Conservation (phyloP, 2,329 filamentous ascomycete genomes). For the Eurotiales sp. region DNA sequence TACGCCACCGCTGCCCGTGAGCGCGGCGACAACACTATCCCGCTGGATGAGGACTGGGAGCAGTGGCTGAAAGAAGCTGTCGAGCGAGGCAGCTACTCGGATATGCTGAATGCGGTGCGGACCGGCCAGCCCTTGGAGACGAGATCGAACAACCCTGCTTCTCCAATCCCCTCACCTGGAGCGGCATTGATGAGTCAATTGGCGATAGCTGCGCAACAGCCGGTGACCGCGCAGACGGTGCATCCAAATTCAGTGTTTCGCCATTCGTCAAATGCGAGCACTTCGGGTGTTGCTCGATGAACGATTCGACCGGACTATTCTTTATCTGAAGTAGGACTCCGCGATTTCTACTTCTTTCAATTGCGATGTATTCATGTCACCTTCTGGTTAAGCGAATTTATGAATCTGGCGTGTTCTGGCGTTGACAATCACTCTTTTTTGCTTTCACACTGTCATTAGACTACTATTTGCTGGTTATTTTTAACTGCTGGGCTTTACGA, state of each 20-base stretch:
- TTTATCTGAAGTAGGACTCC: neutral
- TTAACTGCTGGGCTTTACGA: too few relatives aligned
- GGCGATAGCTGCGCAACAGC: conserved; percentile 7
- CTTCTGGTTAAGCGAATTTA: neutral
- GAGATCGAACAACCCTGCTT: conserved; percentile 22
- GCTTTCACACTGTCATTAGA: conserved; percentile 4
- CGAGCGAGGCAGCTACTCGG: conserved; percentile 46
- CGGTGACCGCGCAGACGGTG: neutral
- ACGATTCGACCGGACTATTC: neutral
- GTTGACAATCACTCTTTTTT: conserved; percentile 6
- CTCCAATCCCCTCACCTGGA: conserved; percentile 19
- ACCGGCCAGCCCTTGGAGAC: conserved; percentile 32
- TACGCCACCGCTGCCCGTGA: conserved; percentile 52
- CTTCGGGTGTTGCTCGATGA: conserved; percentile 12
- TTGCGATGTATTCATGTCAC: neutral
- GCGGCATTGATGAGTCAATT: conserved; percentile 16
- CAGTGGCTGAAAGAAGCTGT: conserved; percentile 57
- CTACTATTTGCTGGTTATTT: too few relatives aligned
- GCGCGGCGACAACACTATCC: conserved; percentile 44
- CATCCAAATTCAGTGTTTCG: neutral
- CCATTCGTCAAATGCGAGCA: conserved; percentile 2
- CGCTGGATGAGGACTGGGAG: conserved; percentile 50
- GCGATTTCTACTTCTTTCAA: neutral
- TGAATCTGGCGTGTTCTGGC: conserved; percentile 8
- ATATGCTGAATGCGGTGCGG: conserved; percentile 38